Conservation (phyloP, 2,329 filamentous ascomycete genomes). For the Paradendryphiella salina region DNA sequence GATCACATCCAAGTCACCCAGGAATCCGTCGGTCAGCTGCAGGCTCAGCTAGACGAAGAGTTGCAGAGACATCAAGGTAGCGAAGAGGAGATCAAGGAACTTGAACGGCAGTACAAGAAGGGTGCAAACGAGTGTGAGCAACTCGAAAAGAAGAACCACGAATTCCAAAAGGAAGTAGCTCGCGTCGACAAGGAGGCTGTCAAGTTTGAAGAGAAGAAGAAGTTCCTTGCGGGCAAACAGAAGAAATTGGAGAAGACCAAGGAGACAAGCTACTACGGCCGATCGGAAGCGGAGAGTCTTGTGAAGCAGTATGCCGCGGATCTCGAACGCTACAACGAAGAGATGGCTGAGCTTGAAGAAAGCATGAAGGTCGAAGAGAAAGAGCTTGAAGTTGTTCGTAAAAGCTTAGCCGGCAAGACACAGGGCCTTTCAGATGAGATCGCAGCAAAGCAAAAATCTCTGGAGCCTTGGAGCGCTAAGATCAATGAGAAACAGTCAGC, state of each 20-base stretch:
- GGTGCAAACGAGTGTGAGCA: constrained; percentile 81
- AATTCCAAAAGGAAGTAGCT: constrained; percentile 80
- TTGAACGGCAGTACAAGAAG: constrained; percentile 81
- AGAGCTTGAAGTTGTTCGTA: constrained; percentile 80
- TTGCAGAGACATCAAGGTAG: constrained; percentile 89
- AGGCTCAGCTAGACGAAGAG: constrained; percentile 81
- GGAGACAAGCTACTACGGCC: constrained; percentile 72
- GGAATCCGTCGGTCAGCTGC: constrained; percentile 89
- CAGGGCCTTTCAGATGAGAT: constrained; percentile 94
- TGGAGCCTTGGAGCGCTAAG: constrained; percentile 96
- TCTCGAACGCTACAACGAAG: constrained; percentile 73
- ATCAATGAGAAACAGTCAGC: constrained; percentile 95
- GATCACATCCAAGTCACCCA: constrained; percentile 88
- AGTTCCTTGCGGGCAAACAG: constrained; percentile 86
- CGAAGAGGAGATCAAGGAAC: constrained; percentile 84
- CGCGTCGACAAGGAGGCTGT: constrained; percentile 96
- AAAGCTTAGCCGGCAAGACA: constrained; percentile 91
- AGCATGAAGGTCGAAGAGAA: constrained; percentile 77
- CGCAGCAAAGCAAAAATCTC: constrained; percentile 83
- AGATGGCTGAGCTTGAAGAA: constrained; percentile 75
- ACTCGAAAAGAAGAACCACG: constrained; percentile 80
- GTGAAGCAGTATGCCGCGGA: constrained; percentile 78
- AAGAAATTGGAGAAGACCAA: constrained; percentile 94
- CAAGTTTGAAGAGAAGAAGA: constrained; percentile 97
- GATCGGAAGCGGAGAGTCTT: constrained; percentile 73